A percentile compares a stretch with the other conserved stretches of the same genome.
Conservation (phyloP, 1,139 yeast species). For the Saccharomycopsis hybrid region DNA sequence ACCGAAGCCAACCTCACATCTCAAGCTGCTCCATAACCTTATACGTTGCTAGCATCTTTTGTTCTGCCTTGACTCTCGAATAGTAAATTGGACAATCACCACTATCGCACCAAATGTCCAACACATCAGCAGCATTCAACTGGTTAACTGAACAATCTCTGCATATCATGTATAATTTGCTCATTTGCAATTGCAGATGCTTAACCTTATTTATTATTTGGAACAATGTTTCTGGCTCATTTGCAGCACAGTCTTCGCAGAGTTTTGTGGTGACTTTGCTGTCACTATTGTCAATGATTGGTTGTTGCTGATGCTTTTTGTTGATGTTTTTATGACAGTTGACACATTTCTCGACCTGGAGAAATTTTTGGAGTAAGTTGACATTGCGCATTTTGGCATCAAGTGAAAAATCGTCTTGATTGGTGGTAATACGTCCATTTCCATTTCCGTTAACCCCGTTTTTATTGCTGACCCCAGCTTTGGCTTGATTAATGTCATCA, state of each 20-base stretch:
- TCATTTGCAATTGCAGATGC: constrained; percentile 22
- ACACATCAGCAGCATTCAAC: constrained; percentile 22
- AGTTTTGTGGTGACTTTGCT: constrained; percentile 19
- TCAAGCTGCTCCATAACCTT: too few relatives aligned
- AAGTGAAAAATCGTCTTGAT: constrained; percentile 21
- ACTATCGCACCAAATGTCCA: constrained; percentile 29
- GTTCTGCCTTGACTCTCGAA: constrained; percentile 2
- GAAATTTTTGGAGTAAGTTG: constrained; percentile 22
- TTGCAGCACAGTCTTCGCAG: constrained; percentile 33
- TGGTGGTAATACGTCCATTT: constrained; percentile 23
- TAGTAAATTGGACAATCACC: constrained; percentile 36
- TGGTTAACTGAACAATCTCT: constrained; percentile 28
- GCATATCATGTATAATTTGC: constrained; percentile 27
- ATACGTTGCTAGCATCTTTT: not conserved
- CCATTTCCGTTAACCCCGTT: too few relatives aligned
- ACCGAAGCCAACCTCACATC: too few relatives aligned
- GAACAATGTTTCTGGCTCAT: constrained; percentile 25
- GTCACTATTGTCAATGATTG: too few relatives aligned
- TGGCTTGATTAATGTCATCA: constrained; percentile 15
- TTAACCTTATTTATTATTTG: constrained; percentile 24
- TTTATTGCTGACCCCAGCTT: too few relatives aligned
- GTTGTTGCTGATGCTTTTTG: not conserved
- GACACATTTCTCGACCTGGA: constrained; percentile 26
- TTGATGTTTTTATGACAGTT: constrained; percentile 17
- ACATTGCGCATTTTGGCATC: not conserved